A percentile compares a stretch with the other conserved stretches of the same genome.
phyloP scores from a whole-genome alignment of 1,139 yeast species.

The Arxiozyma slooffiae region DNA sequence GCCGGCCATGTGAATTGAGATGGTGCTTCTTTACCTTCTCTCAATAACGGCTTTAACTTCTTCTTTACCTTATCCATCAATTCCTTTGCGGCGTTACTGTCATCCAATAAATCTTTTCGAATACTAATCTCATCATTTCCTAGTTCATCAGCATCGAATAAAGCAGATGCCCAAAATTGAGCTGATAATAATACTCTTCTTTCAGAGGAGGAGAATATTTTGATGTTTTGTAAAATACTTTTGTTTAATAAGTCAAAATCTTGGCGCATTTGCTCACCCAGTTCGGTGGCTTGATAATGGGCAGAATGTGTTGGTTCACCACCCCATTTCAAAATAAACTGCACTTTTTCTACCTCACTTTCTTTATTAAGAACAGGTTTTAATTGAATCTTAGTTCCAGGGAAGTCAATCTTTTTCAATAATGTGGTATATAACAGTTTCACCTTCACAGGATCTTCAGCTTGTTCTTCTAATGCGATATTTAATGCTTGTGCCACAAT shows the following conservation, averaged over 20 bases:
- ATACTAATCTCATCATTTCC: slow-evolving; percentile 75
- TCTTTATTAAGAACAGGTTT: slow-evolving; percentile 72
- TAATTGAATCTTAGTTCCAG: slow-evolving; percentile 93
- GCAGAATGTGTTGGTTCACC: slow-evolving; percentile 99
- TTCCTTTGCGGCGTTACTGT: slow-evolving; percentile 96
- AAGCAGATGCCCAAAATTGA: slow-evolving; percentile 73
- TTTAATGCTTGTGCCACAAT: slow-evolving; percentile 80
- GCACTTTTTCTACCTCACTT: slow-evolving; percentile 85
- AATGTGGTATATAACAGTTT: slow-evolving; percentile 70
- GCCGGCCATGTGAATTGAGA: slow-evolving; percentile 99
- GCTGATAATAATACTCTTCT: slow-evolving; percentile 92
- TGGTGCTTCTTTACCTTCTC: slow-evolving; percentile 98
- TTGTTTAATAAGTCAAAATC: slow-evolving; percentile 79
- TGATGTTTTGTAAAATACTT: slow-evolving; percentile 67
- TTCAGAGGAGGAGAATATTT: slow-evolving; percentile 85
- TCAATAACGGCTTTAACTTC: slow-evolving; percentile 82
- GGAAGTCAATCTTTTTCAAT: slow-evolving; percentile 79
- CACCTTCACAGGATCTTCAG: slow-evolving; percentile 74
- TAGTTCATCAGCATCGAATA: slow-evolving; percentile 61
- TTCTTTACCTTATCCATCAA: slow-evolving; percentile 96
- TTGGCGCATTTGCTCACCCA: slow-evolving; percentile 92
- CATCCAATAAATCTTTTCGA: slow-evolving; percentile 86
- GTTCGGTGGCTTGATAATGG: slow-evolving; percentile 82
- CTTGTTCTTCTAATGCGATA: slow-evolving; percentile 63
- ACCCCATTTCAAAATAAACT: slow-evolving; percentile 95